Evolutionary conservation across 345 rosid species (phyloP), one percentile per base, ranked within the genome.

Genomic region (Populus deltoides): DNA sequence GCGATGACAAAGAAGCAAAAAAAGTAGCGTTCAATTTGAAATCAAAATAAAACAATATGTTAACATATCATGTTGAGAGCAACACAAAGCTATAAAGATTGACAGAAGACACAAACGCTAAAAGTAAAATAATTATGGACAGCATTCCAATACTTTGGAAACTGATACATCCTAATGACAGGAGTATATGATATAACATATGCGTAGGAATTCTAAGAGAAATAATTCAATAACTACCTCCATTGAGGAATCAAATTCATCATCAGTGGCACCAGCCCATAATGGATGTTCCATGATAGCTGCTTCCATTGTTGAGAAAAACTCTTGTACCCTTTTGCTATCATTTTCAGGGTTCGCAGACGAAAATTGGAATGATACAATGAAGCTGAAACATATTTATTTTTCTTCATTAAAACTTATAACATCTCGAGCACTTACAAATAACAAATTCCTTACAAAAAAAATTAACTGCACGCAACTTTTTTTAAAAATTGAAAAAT

Each of bases 301-400:
- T 75, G 74, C 76, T 83, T 90, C 97, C 90, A 89, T 89, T 8
- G 83, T 68, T 25, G 75, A 68, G 80, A 77, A 88, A 71, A 92
- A 89, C 17, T 88, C 87, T 45, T 85, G 91, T 71, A 86, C 86
- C 78, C 74, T 88, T 71, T 91, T 87, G 55, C 86, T 85, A 79
- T 90, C 87, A 71, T 70, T 81, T 51, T 88, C 93, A 18, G 90
- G 86, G 74, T 86, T 90, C 25, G 87, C 41, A 33, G 86, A 27
- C 15, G 78, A 69, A 83, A 89, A 90, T 10, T 87, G 88, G 76
- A 86, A 89, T 2, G 91, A 90, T 35, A 88, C 87, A 5, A 88
- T 87, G 89, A 84, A 90, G 86, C 94, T 90, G 88, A 68, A 75
- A 83, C 22, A 27, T 4, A 18, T 76, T 35, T 36, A 76, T 20